These are phyloP conservation scores for Ilex aquifolium DNA, from an alignment of 257 asterid genomes.

Conservation along the genomic window DNA sequence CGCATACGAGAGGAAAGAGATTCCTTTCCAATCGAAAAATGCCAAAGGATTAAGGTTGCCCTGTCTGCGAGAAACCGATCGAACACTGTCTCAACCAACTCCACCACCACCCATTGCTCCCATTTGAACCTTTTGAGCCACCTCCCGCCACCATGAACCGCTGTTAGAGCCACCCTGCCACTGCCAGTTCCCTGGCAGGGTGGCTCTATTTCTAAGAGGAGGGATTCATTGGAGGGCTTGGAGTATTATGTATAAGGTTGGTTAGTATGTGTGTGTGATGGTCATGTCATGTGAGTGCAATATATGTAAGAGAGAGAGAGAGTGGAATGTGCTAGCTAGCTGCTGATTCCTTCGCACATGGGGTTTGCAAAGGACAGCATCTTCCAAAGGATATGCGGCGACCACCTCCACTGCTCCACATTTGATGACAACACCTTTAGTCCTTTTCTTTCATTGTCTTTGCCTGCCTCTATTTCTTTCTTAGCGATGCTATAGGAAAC, in stretches of 20 bases:
- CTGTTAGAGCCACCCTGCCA: too few relatives aligned
- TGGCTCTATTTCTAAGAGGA: too few relatives aligned
- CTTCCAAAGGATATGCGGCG: conserved; percentile 50
- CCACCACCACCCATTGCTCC: neutral
- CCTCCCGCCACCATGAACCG: too few relatives aligned
- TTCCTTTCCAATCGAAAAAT: neutral
- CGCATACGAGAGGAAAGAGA: too few relatives aligned
- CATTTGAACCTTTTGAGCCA: neutral
- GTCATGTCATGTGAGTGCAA: too few relatives aligned
- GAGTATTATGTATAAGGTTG: too few relatives aligned
- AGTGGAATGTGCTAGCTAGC: conserved; percentile 20
- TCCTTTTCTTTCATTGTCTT: conserved; percentile 5
- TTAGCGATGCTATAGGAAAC: too few relatives aligned
- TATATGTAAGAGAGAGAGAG: neutral
- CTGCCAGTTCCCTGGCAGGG: too few relatives aligned
- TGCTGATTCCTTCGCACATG: conserved; percentile 5
- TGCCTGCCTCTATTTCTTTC: neutral
- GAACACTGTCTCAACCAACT: neutral
- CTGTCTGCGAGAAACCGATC: conserved; percentile 17
- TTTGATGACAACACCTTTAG: conserved; percentile 25
- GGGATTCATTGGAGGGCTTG: too few relatives aligned
- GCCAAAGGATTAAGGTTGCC: conserved; percentile 63
- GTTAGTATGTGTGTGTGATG: too few relatives aligned
- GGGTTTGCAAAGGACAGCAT: conserved; percentile 25
- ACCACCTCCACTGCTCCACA: conserved; percentile 35